Base-by-base conservation (phyloP, 78 protist genomes). In the Dictyostelium intermedium region DNA sequence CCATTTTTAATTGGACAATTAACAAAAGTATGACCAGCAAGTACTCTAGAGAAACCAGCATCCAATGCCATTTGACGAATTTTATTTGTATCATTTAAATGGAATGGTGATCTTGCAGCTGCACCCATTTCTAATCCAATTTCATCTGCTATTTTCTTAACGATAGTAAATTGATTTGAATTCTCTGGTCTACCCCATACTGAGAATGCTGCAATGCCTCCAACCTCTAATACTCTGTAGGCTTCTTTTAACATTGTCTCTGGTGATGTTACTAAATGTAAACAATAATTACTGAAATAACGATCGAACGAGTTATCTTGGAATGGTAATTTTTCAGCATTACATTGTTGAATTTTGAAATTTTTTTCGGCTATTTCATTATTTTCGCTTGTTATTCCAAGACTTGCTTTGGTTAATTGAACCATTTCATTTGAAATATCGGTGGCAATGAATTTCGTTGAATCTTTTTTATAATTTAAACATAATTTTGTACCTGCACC, bases 161-260 rank as follows among this genome's bases (percentile, higher is more conserved):
- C 61, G 35, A 91, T 84, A 2, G 95, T 82, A 25, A 91, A 91
- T 47, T 80, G 74, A 14, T 61, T 77, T 66, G 83, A 63, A 73
- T 85, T 79, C 23, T 91, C 79, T 32, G 85, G 82, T 53, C 95
- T 23, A 63, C 95, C 95, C 95, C 95, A 91, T 1, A 91, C 95
- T 3, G 84, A 50, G 23, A 80, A 91, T 7, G 84, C 78, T 20
- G 91, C 95, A 18, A 91, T 50, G 53, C 95, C 95, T 47, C 89
- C 95, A 10, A 11, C 10, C 14, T 91, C 91, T 13, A 91, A 66
- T 11, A 91, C 95, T 53, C 95, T 66, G 32, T 32, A 72, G 0
- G 77, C 11, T 10, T 91, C 95, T 6, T 34, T 3, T 7, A 91
- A 34, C 87, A 82, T 91, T 43, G 35, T 13, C 1, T 72, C 82